Evolutionary conservation across 495 filamentous ascomycete species (phyloP), one percentile per base, ranked within the genome.

Genomic region (Hypoxylon fuscum): DNA sequence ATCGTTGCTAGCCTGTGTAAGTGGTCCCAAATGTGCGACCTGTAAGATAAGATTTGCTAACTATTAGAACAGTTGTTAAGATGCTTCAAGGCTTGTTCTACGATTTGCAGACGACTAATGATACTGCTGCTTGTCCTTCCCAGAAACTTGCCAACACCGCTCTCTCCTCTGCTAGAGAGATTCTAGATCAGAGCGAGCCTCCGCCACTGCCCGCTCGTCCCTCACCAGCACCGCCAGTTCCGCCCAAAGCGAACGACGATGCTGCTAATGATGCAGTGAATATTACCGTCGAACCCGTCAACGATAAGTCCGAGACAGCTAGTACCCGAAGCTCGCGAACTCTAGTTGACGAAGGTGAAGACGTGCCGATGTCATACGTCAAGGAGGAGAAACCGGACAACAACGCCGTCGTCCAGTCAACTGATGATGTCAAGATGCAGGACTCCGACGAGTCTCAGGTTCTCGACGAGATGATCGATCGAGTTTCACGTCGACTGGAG

Each of bases 91-190:
- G 44, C 11, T 79, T 98, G 1, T 98, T 96, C 69, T 69, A 81
- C 3, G 81, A 83, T 35, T 85, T 98, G 73, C 61, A 93, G 84
- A 61, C 81, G 71, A 53, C 85, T 81, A 22, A 70, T 72, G 38
- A 74, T 66, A 31, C 69, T 73, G 56, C 85, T 69, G 62, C 88
- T 86, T 59, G 84, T 68, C 95, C 95, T 0, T 84, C 88, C 9
- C 85, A 85, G 47, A 89, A 95, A 60, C 83, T 98, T 59, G 94
- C 93, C 17, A 87, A 92, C 34, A 84, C 94, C 23, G 91, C 93
- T 2, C 79, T 95, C 15, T 69, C 66, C 0, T 68, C 68, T 12
- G 65, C 70, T 11, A 63, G 72, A 18, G 68, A 74, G 4, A 68
- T 72, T 7, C 55, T 72, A 9, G 66, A 64, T 20, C 56, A 70